These are phyloP conservation scores for Ilex paraguariensis DNA, from an alignment of 305 asterid species.

Conservation along the genomic window DNA sequence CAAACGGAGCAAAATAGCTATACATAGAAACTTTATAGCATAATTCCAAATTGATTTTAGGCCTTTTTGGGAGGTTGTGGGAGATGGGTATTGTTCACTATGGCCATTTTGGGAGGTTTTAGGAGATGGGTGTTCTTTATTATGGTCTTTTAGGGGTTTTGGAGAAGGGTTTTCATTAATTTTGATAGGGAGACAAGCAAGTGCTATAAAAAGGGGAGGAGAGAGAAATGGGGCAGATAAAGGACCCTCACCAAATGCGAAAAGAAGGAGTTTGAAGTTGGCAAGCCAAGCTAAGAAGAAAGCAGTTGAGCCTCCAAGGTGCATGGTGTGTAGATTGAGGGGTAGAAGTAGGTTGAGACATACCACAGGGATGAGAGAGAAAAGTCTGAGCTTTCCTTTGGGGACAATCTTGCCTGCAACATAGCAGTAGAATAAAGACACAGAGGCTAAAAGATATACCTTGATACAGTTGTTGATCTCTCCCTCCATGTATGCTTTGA, in stretches of 20 bases:
- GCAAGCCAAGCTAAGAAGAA: slow-evolving; percentile 27
- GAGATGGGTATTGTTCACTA: too few relatives aligned
- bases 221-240: slow-evolving; percentile 20
- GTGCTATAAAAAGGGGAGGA: slow-evolving; percentile 20
- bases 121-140: too few relatives aligned
- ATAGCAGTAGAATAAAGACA: slow-evolving; percentile 20
- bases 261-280: slow-evolving; percentile 35
- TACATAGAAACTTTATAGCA: slow-evolving; percentile 10
- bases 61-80: slow-evolving; percentile 6
- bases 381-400: slow-evolving; percentile 1
- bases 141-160: too few relatives aligned
- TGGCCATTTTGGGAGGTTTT: slow-evolving; percentile 8
- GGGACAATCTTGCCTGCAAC: slow-evolving; percentile 10
- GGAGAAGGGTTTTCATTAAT: too few relatives aligned
- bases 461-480: slow-evolving; percentile 22
- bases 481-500: slow-evolving; percentile 2
- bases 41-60: slow-evolving; percentile 22
- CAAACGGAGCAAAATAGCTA: slow-evolving; percentile 7
- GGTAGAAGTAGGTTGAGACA: slow-evolving; percentile 20
- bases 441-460: slow-evolving; percentile 17
- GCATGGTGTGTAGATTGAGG: slow-evolving; percentile 14
- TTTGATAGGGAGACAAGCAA: slow-evolving; percentile 20
- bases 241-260: slow-evolving; percentile 39
- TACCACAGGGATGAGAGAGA: slow-evolving; percentile 16
- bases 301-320: slow-evolving; percentile 16